Percentiles rank a stretch among this genome's conserved stretches.
phyloP scores from a whole-genome alignment of 305 asterid genomes.

The Fraxinus latifolia region DNA sequence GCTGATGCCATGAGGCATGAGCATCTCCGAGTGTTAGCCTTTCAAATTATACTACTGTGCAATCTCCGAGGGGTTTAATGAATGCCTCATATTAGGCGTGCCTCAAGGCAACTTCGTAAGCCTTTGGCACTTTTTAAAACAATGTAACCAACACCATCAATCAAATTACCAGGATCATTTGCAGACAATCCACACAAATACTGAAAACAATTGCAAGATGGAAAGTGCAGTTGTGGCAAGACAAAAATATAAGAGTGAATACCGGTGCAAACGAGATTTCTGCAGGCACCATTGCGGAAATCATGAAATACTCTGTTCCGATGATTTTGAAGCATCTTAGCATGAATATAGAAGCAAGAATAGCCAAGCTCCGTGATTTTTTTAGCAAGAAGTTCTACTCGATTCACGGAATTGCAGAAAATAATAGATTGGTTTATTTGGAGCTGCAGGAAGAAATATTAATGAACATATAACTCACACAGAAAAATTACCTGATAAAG shows the following conservation, averaged over 20 bases:
- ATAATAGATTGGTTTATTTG: slow-evolving; percentile 94
- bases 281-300: slow-evolving; percentile 95
- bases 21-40: background rate
- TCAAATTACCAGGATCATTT: background rate
- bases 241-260: slow-evolving; percentile 23
- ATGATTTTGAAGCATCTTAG: slow-evolving; percentile 98
- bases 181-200: background rate
- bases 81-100: background rate
- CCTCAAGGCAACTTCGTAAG: background rate
- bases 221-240: slow-evolving; percentile 8
- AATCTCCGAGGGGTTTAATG: background rate
- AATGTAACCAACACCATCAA: background rate
- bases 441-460: slow-evolving; percentile 52
- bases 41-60: background rate
- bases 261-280: slow-evolving; percentile 99
- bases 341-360: slow-evolving; percentile 96
- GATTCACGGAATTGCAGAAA: slow-evolving; percentile 94
- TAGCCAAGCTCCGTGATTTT: slow-evolving; percentile 94
- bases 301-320: slow-evolving; percentile 94
- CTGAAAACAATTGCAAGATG: background rate
- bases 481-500: slow-evolving; percentile 17
- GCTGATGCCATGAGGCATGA: background rate
- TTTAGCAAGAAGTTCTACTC: slow-evolving; percentile 94
- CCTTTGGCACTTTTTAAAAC: background rate
- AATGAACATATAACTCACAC: slow-evolving; percentile 20